phyloP scores from a whole-genome alignment of 2,329 filamentous ascomycete species.

The Thermothelomyces thermophilus region DNA sequence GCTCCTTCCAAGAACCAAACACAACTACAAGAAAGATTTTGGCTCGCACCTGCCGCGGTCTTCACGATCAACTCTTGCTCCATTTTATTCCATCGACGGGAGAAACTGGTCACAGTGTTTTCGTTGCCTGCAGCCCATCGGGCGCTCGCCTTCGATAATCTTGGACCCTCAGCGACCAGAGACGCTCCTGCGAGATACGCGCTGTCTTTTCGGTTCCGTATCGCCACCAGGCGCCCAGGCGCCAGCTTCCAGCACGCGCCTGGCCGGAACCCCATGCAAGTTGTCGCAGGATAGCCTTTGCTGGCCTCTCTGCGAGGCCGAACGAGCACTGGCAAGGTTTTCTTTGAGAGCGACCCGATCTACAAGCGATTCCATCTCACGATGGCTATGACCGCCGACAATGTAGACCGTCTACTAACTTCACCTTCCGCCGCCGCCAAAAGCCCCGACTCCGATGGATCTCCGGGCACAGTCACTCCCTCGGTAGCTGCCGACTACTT shows the following conservation, averaged over 20 bases:
- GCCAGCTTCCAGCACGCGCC: neutral
- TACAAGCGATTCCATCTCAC: constrained; percentile 12
- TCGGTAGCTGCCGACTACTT: constrained; percentile 25
- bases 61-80: too few relatives aligned
- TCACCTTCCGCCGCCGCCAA: constrained; percentile 19
- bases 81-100: too few relatives aligned
- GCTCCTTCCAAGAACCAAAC: constrained; percentile 2
- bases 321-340: constrained; percentile 32
- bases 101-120: too few relatives aligned
- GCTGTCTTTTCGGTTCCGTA: too few relatives aligned
- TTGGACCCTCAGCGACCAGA: too few relatives aligned
- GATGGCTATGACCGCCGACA: constrained; percentile 19
- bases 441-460: constrained; percentile 39
- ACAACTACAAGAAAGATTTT: too few relatives aligned
- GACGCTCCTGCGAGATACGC: too few relatives aligned
- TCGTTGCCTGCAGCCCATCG: too few relatives aligned
- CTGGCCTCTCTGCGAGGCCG: constrained; percentile 39
- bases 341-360: neutral
- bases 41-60: too few relatives aligned
- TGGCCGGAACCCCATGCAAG: constrained; percentile 30
- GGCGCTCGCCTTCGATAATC: too few relatives aligned
- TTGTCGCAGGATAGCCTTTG: constrained; percentile 34
- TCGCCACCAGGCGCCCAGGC: neutral
- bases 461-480: constrained; percentile 33
- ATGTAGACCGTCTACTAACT: constrained; percentile 19